Evolutionary conservation across 345 rosid genomes (phyloP), one percentile per base, ranked within the genome.

Genomic region (Clausena lansium): DNA sequence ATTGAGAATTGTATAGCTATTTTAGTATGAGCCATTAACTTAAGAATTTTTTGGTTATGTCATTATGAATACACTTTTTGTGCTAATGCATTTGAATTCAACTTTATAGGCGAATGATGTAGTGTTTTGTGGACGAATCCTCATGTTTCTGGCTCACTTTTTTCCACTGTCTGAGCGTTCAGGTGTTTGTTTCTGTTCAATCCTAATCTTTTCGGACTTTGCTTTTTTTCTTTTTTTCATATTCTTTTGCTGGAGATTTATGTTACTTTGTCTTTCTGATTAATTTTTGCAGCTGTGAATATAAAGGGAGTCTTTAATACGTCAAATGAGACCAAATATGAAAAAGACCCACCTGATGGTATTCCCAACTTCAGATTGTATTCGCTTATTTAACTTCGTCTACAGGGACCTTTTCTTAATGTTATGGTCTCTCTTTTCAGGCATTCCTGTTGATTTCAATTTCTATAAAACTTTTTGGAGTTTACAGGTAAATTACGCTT

Each of bases 401-500:
- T 63, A 39, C 30, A 6, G 55, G 32, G 38, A 11, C 78, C 52
- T 28, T 27, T 32, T 35, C 4, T 75, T 52, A 39, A 19, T 68
- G 2, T 25, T 45, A 55, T 71, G 9, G 30, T 71, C 41, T 61
- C 78, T 74, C 45, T 67, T 84, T 82, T 71, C 91, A 94, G 95
- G 97, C 58, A 87, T 92, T 81, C 84, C 93, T 79, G 84, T 94
- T 52, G 99, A 96, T 84, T 96, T 96, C 89, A 96, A 96, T 91
- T 96, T 94, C 79, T 96, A 96, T 70, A 94, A 89, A 85, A 96
- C 95, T 74, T 89, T 96, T 76, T 96, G 99, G 98, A 92, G 98
- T 88, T 90, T 96, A 80, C 99, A 94, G 98, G 99, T 91, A 79
- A 70, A 82, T 65, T 73, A 64, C 14, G 1, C 70, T 76, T 75